Evolutionary conservation across 768 basidiomycete genomes (phyloP).

Genomic region (Termitomyces sp.): DNA sequence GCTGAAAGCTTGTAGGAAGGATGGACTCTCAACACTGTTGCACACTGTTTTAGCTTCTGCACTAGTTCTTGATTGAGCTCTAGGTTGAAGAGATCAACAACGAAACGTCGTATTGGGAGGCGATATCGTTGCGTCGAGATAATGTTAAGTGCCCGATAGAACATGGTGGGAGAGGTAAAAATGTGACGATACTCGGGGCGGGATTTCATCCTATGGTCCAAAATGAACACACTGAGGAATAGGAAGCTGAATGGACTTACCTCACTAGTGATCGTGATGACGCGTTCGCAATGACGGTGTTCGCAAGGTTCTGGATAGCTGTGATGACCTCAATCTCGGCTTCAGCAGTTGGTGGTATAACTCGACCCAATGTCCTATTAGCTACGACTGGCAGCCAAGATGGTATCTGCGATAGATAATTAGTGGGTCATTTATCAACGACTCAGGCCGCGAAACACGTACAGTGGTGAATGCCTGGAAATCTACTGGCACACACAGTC

Average conservation of each 20-base stretch:
- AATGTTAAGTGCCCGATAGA: slow-evolving; percentile 80
- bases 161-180: slow-evolving; percentile 74
- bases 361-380: slow-evolving; percentile 34
- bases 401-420: slow-evolving; percentile 59
- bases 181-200: slow-evolving; percentile 67
- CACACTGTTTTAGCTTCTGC: slow-evolving; percentile 45
- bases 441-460: slow-evolving; percentile 20
- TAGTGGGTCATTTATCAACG: background rate
- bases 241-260: slow-evolving; percentile 33
- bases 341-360: slow-evolving; percentile 61
- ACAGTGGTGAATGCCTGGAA: slow-evolving; percentile 77
- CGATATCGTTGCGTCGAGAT: slow-evolving; percentile 89
- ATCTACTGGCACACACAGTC: slow-evolving; percentile 86
- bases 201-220: slow-evolving; percentile 61
- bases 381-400: slow-evolving; percentile 46
- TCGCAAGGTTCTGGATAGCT: slow-evolving; percentile 89
- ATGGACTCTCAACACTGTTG: slow-evolving; percentile 42
- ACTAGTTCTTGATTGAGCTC: slow-evolving; percentile 64
- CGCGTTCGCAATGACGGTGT: slow-evolving; percentile 92
- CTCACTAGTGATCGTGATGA: slow-evolving; percentile 86
- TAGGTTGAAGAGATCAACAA: slow-evolving; percentile 88
- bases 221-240: background rate
- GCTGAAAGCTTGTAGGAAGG: slow-evolving; percentile 35
- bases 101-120: slow-evolving; percentile 86
- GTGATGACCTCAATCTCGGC: slow-evolving; percentile 80